phyloP scores from a whole-genome alignment of 2,329 filamentous ascomycete species.

The Fusarium agapanthi region DNA sequence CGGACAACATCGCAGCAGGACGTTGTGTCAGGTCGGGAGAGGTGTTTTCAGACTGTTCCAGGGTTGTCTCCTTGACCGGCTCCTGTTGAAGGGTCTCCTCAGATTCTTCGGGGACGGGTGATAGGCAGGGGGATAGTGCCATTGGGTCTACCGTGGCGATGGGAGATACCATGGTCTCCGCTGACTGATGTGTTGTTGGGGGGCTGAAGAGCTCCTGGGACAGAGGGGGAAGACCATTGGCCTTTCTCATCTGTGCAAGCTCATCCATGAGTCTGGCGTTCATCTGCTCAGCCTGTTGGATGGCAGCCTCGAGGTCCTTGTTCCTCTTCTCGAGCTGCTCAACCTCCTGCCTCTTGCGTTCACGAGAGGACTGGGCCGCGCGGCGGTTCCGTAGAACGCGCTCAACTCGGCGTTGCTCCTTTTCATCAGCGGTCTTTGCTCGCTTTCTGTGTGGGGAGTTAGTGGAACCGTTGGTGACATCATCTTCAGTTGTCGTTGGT shows the following conservation, averaged over 20 bases:
- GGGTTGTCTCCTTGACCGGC: conserved; percentile 32
- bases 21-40: conserved; percentile 98
- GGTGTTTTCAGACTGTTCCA: conserved; percentile 47
- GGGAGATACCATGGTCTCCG: conserved; percentile 53
- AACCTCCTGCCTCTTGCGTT: conserved; percentile 88
- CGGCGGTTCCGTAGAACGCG: conserved; percentile 95
- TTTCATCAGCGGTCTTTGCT: conserved; percentile 98
- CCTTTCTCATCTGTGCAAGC: conserved; percentile 58
- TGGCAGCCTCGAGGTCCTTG: conserved; percentile 71
- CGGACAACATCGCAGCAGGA: conserved; percentile 99
- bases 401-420: conserved; percentile 97
- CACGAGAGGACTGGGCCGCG: conserved; percentile 94
- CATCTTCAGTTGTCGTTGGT: background rate
- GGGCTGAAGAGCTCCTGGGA: conserved; percentile 67
- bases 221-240: conserved; percentile 60
- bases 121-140: conserved; percentile 66
- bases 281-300: conserved; percentile 67
- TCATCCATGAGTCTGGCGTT: conserved; percentile 60
- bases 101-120: conserved; percentile 58
- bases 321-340: conserved; percentile 85
- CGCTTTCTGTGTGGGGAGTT: conserved; percentile 73
- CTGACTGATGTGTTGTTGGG: conserved; percentile 50
- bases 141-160: conserved; percentile 67
- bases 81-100: conserved; percentile 45
- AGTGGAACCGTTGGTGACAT: conserved; percentile 16